Conservation (phyloP, 2,329 filamentous ascomycete genomes). For the Penicillium sp. region DNA sequence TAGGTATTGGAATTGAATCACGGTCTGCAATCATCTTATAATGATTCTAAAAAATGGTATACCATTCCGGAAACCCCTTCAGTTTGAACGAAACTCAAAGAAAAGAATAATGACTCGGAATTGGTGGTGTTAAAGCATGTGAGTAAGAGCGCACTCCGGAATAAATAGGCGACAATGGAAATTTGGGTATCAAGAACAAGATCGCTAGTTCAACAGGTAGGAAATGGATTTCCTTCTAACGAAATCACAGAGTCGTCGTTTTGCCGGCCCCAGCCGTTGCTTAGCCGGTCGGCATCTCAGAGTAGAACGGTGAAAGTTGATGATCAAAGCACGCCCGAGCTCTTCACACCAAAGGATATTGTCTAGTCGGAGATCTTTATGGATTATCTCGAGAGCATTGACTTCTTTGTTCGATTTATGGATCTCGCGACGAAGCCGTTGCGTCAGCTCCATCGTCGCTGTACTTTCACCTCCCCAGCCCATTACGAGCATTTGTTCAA, state of each 20-base stretch:
- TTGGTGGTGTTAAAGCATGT: constrained; percentile 1
- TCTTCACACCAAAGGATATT: not conserved
- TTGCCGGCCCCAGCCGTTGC: not conserved
- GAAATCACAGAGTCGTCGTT: constrained; percentile 7
- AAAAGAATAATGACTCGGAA: no score
- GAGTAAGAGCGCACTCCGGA: constrained; percentile 3
- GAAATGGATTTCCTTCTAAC: not conserved
- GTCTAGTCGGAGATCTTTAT: not conserved
- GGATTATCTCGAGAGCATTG: constrained; percentile 17
- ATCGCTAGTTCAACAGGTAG: not conserved
- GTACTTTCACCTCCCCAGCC: not conserved
- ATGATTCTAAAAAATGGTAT: not conserved
- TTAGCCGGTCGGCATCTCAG: constrained; percentile 14
- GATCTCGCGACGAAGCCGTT: constrained; percentile 3
- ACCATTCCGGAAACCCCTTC: not conserved
- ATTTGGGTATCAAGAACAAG: not conserved
- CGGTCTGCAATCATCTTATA: not conserved
- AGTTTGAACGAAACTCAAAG: not conserved
- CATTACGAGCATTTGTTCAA: not conserved
- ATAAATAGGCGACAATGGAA: not conserved
- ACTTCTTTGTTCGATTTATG: constrained; percentile 16
- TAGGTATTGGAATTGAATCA: not conserved
- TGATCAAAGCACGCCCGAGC: not conserved
- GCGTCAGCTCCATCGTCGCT: not conserved
- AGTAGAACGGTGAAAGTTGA: constrained; percentile 2